These are phyloP conservation scores for Sugiyamaella xylanicola DNA, from an alignment of 1,139 yeast genomes.

Conservation along the genomic window DNA sequence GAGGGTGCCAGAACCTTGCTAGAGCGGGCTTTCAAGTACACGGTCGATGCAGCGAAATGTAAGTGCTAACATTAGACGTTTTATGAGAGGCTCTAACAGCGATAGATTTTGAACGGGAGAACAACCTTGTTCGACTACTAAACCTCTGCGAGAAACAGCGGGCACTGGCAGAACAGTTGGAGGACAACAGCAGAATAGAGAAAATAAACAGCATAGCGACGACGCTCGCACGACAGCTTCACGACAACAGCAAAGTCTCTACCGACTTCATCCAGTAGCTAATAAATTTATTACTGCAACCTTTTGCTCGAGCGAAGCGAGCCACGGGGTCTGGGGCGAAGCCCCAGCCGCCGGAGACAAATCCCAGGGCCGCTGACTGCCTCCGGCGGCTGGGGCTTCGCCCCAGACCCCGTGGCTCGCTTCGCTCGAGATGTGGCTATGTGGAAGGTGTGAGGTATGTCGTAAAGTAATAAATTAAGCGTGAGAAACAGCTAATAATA, in stretches of 20 bases:
- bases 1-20: slow-evolving; percentile 3
- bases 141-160: slow-evolving; percentile 19
- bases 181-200: slow-evolving; percentile 2
- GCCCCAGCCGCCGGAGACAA: background rate
- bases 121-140: slow-evolving; percentile 17
- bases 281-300: background rate
- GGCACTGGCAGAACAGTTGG: slow-evolving; percentile 16
- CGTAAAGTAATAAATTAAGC: background rate
- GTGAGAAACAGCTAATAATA: background rate
- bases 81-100: slow-evolving; percentile 1
- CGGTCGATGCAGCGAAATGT: slow-evolving; percentile 20
- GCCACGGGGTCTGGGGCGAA: background rate
- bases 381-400: too few relatives aligned
- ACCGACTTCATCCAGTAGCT: background rate
- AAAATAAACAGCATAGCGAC: background rate
- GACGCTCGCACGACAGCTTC: background rate
- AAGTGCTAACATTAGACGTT: slow-evolving; percentile 1
- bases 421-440: too few relatives aligned
- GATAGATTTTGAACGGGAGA: slow-evolving; percentile 16
- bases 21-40: slow-evolving; percentile 20
- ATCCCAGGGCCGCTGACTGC: too few relatives aligned
- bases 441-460: too few relatives aligned
- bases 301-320: background rate
- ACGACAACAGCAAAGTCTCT: background rate
- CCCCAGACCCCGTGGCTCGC: too few relatives aligned